These are phyloP conservation scores for Nannochloropsis salina DNA, from an alignment of 108 stramenopile genomes.

Conservation along the genomic window DNA sequence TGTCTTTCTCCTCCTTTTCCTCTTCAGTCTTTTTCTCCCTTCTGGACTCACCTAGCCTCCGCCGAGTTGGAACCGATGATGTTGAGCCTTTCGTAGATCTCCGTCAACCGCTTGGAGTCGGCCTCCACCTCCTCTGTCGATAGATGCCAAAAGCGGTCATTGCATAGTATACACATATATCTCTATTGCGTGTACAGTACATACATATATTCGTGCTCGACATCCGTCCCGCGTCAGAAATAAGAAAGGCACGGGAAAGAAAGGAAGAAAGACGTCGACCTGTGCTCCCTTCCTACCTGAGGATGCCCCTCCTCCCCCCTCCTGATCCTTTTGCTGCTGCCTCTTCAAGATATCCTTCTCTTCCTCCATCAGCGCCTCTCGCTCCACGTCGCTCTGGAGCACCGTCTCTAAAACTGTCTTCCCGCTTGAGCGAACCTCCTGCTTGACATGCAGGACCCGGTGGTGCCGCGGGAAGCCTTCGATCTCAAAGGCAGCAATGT, in stretches of 20 bases:
- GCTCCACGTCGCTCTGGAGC: conserved; percentile 62
- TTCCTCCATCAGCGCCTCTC: conserved; percentile 50
- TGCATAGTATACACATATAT: no score
- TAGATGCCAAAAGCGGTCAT: not conserved
- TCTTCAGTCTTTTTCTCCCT: not conserved
- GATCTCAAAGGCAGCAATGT: conserved; percentile 56
- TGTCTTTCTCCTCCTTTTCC: conserved; percentile 1
- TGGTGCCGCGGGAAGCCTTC: conserved; percentile 61
- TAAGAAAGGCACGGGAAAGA: not conserved
- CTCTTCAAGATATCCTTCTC: conserved; percentile 50
- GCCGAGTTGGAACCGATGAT: conserved; percentile 60
- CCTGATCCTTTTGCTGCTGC: conserved; percentile 58
- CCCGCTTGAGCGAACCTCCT: conserved; percentile 60
- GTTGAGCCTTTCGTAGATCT: conserved; percentile 55
- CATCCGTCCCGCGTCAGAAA: not conserved
- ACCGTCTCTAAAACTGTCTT: conserved; percentile 55
- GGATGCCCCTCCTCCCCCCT: conserved; percentile 31
- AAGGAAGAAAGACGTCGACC: not conserved
- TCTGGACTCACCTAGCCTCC: conserved; percentile 29
- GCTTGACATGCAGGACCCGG: conserved; percentile 69
- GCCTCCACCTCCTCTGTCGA: conserved; percentile 4
- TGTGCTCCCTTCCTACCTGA: conserved; percentile 25
- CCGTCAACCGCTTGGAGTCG: conserved; percentile 57
- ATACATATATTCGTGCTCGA: no score
- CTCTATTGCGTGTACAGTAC: no score